Base-by-base conservation (phyloP, 2,329 filamentous ascomycete genomes). In the Sporothrix luriei region DNA sequence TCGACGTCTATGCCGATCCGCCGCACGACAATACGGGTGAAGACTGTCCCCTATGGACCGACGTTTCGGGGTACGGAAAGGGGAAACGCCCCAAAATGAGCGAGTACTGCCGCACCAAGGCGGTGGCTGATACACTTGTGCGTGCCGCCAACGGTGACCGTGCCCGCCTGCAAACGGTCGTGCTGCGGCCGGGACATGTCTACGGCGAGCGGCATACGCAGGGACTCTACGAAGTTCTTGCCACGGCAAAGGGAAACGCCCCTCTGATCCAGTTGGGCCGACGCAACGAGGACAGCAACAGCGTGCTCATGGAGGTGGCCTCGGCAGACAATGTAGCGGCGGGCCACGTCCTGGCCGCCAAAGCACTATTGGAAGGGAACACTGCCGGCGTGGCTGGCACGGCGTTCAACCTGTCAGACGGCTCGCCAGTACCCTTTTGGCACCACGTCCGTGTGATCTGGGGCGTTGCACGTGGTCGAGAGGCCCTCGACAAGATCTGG, bases 191-290 rank as follows among this genome's bases (percentile, higher is more conserved):
- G 0, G 76, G 75, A 0, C 74, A 76, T 69, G 75, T 78, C 0
- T 80, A 80, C 67, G 79, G 79, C 19, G 76, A 78, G 64, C 74
- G 77, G 2, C 74, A 76, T 43, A 48, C 74, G 0, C 77, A 78
- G 48, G 75, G 74, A 0, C 71, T 78, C 55, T 72, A 71, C 1
- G 74, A 75, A 29, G 69, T 75, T 4, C 73, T 78, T 2, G 74
- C 75, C 19, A 26, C 70, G 26, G 73, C 71, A 11, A 48, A 24
- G 4, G 68, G 62, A 13, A 33, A 33, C 10, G 26, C n/a, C 14
- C 71, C 71, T 38, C 57, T 75, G 0, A 59, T 73, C 51, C 71
- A 68, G 68, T 48, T 78, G 16, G 76, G 77, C n/a, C 3, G 33
- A 1, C 19, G 55, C 1, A 21, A 0, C 10, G 55, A 3, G 76